phyloP scores from a whole-genome alignment of 768 basidiomycete species.

The Lentinula raphanica region DNA sequence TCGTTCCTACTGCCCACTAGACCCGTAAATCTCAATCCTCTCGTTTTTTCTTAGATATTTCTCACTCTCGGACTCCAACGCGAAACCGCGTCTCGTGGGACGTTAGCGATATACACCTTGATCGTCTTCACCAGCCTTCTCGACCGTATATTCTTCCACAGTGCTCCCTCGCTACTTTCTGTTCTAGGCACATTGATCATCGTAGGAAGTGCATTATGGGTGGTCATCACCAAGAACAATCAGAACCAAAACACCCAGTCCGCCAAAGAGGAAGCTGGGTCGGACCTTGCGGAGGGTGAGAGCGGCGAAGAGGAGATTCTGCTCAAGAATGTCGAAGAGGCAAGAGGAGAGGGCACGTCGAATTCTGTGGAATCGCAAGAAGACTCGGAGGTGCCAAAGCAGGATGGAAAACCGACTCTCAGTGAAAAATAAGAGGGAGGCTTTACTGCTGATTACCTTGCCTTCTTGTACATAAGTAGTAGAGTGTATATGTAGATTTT shows the following conservation, averaged over 20 bases:
- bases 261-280: not conserved
- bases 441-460: too few relatives aligned
- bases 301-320: not conserved
- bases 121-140: conserved; percentile 65
- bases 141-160: conserved; percentile 62
- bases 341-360: not conserved
- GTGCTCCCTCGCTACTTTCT: conserved; percentile 52
- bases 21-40: too few relatives aligned
- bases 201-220: conserved; percentile 49
- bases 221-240: not conserved
- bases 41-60: conserved; percentile 29
- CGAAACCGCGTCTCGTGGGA: conserved; percentile 57
- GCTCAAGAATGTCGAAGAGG: not conserved
- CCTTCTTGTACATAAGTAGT: too few relatives aligned
- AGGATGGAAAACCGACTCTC: too few relatives aligned
- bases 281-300: not conserved
- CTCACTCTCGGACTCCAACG: conserved; percentile 57
- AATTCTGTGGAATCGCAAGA: too few relatives aligned
- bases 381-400: too few relatives aligned
- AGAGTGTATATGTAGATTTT: too few relatives aligned
- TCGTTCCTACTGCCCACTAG: too few relatives aligned
- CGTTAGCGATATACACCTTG: conserved; percentile 54
- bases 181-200: conserved; percentile 63
- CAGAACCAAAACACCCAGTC: not conserved
- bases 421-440: too few relatives aligned